Base-by-base conservation (phyloP, 2,329 filamentous ascomycete genomes). In the Colletotrichum spinosum region DNA sequence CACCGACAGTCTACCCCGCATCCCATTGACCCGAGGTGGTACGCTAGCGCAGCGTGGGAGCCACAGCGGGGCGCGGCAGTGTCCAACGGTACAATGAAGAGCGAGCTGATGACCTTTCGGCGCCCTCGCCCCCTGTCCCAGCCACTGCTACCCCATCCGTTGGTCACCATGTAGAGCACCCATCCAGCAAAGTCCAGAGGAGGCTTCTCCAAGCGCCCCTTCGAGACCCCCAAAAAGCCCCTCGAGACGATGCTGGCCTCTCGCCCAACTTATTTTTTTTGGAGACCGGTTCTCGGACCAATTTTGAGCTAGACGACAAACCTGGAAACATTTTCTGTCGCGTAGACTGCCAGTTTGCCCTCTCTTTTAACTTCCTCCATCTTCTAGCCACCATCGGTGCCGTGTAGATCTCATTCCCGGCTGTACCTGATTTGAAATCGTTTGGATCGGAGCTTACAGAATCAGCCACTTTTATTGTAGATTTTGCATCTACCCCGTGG, bases 41-140 rank as follows among this genome's bases (percentile, higher is more conserved):
- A n/a, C 38, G 25, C 63, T 49, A 54, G 45, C 42, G 42, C 46
- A 11, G 33, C 10, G 35, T 37, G 15, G 63, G 37, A 55, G 10
- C 41, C 41, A 46, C 33, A 25, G 66, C 57, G 63, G 63, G 34
- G 63, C 46, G 42, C 56, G 66, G 66, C 42, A 67, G 35, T 67
- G 53, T 50, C 13, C 17, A 34, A 54, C 65, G 67, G 67, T 54
- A 60, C 66, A 69, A 68, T 69, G 55, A 61, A 64, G 53, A 68
- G 67, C 67, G 67, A 69, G 65, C 17, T 54, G 65, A 68, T 68
- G 61, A 67, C 66, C 67, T 61, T 68, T 54, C 41, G 44, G 49
- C 56, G 52, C 25, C 53, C 61, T 41, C 49, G 52, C 54, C 57
- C 53, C 61, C 39, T 45, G 55, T n/a, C 25, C 55, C 48, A 62